Conservation (phyloP, 179 eudicot species). For the Silene vulgaris region DNA sequence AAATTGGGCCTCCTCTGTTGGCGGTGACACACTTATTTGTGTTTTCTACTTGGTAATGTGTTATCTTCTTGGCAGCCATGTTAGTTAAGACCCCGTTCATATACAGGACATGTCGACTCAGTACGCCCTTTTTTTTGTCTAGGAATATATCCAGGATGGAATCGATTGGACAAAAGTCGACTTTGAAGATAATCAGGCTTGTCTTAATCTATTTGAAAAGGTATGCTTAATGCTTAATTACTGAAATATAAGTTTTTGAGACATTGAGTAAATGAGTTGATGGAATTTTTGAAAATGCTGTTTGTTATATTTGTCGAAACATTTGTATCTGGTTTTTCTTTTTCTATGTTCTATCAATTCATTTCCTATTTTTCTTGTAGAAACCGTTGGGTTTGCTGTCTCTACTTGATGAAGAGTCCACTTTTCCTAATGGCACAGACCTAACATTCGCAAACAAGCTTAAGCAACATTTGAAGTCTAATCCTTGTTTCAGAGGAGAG, state of each 20-base stretch:
- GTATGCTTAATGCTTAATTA: conserved; percentile 30
- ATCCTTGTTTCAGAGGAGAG: conserved; percentile 78
- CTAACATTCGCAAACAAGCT: conserved; percentile 86
- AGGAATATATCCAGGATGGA: conserved; percentile 99
- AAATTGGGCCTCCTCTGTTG: conserved; percentile 2
- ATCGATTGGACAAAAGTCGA: conserved; percentile 98
- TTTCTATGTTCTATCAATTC: neutral
- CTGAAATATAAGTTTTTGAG: neutral
- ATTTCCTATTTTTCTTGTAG: conserved; percentile 39
- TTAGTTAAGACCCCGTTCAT: neutral
- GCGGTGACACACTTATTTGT: neutral
- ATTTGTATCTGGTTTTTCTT: neutral
- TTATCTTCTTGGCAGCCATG: neutral
- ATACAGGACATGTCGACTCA: neutral
- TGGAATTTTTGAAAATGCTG: conserved; percentile 1
- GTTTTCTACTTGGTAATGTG: neutral
- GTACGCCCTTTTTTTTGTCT: conserved; percentile 18
- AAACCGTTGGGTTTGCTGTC: conserved; percentile 91
- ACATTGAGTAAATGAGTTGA: neutral
- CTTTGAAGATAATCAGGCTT: conserved; percentile 96
- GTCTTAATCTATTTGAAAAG: conserved; percentile 95
- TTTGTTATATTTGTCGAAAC: neutral
- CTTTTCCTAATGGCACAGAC: conserved; percentile 95
- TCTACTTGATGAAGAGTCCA: conserved; percentile 90
- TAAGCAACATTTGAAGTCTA: conserved; percentile 68